phyloP scores from a whole-genome alignment of 78 protist genomes.

The Polysphondylium violaceum region DNA sequence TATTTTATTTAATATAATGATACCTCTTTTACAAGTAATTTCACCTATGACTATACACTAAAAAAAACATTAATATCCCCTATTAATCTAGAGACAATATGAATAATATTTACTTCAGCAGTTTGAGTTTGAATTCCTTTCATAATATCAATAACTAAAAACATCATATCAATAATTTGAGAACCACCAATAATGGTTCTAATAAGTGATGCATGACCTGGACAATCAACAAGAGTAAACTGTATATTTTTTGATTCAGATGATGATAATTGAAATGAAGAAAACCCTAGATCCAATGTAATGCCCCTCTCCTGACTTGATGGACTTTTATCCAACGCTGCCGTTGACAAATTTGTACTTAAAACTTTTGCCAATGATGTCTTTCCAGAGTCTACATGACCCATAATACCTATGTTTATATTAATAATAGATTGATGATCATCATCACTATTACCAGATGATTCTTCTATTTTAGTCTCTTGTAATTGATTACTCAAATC shows the following conservation, averaged over 20 bases:
- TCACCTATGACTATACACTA: constrained; percentile 97
- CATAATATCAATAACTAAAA: constrained; percentile 96
- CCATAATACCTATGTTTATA: constrained; percentile 96
- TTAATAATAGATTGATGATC: constrained; percentile 24
- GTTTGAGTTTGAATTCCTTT: constrained; percentile 99
- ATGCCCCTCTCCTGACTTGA: constrained; percentile 97
- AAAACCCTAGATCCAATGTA: constrained; percentile 98
- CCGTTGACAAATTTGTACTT: constrained; percentile 91
- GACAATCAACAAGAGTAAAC: constrained; percentile 98
- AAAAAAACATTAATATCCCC: background rate
- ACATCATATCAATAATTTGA: constrained; percentile 97
- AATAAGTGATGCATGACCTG: constrained; percentile 99
- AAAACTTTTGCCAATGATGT: constrained; percentile 93
- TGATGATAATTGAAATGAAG: constrained; percentile 82
- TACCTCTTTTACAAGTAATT: constrained; percentile 83
- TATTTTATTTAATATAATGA: constrained; percentile 96
- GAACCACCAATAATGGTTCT: constrained; percentile 99
- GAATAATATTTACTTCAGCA: constrained; percentile 89
- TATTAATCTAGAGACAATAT: background rate
- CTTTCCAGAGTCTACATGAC: constrained; percentile 98
- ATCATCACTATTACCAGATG: background rate
- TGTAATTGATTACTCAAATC: background rate
- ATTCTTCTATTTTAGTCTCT: background rate
- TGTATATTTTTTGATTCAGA: constrained; percentile 74
- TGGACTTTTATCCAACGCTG: constrained; percentile 96